These are phyloP conservation scores for Beauveria australis DNA, from an alignment of 2,329 filamentous ascomycete genomes.

Conservation along the genomic window DNA sequence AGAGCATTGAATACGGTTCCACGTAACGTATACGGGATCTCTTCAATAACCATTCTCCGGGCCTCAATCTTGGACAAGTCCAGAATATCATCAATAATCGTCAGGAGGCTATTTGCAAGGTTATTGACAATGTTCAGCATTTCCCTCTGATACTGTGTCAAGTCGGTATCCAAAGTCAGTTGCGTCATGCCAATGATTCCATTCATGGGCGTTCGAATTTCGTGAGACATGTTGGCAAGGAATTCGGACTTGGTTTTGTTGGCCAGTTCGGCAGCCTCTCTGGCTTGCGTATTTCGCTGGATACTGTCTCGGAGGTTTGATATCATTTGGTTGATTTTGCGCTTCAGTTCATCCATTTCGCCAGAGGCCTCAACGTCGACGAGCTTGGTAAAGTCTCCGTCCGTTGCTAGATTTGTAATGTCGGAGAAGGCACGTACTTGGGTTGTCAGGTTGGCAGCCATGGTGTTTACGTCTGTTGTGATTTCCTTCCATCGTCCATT, in stretches of 20 bases:
- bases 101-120: conserved; percentile 88
- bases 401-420: conserved; percentile 95
- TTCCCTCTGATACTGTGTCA: conserved; percentile 91
- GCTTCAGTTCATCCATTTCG: conserved; percentile 98
- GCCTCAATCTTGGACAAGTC: conserved; percentile 82
- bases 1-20: conserved; percentile 95
- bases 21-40: conserved; percentile 90
- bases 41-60: conserved; percentile 95
- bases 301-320: conserved; percentile 93
- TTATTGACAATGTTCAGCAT: conserved; percentile 99
- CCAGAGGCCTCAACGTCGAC: conserved; percentile 96
- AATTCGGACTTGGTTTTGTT: conserved; percentile 99
- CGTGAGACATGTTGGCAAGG: conserved; percentile 97
- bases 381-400: conserved; percentile 93
- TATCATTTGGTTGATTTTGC: conserved; percentile 99
- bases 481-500: conserved; percentile 98
- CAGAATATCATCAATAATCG: conserved; percentile 84
- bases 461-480: conserved; percentile 91
- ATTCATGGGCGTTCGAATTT: conserved; percentile 95
- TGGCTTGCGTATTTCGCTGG: conserved; percentile 88
- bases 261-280: conserved; percentile 90
- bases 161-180: conserved; percentile 85
- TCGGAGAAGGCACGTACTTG: conserved; percentile 97
- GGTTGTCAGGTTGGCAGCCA: conserved; percentile 73
- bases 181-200: conserved; percentile 98